A percentile compares a stretch with the other conserved stretches of the same genome.
Evolutionary conservation across 495 filamentous ascomycete genomes (phyloP).

Genomic region (Daldinia caldariorum): DNA sequence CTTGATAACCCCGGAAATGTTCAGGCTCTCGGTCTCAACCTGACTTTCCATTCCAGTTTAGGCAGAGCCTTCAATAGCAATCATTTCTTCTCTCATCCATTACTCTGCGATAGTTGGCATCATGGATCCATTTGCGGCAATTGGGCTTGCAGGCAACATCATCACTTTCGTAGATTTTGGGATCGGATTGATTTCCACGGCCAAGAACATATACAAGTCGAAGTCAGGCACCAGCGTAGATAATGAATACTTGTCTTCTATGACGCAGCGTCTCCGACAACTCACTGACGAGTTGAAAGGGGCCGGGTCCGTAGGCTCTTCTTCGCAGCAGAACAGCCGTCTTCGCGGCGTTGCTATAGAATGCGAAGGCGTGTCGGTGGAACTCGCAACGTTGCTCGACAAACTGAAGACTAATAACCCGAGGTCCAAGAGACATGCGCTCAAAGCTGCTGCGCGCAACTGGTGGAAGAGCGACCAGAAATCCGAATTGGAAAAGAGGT

Average conservation of each 20-base stretch:
- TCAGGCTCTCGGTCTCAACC: background rate
- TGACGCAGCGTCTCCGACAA: background rate
- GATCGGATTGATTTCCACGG: background rate
- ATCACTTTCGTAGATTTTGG: background rate
- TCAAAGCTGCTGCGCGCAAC: constrained; percentile 31
- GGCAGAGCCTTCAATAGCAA: background rate
- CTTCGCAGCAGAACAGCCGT: background rate
- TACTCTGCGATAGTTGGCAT: background rate
- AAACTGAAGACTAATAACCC: background rate
- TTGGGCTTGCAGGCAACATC: background rate
- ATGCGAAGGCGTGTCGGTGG: background rate
- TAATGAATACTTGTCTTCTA: background rate
- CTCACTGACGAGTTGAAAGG: background rate
- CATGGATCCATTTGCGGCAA: constrained; percentile 5
- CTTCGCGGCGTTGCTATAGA: background rate
- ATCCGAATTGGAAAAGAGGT: constrained; percentile 33
- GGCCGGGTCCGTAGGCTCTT: background rate
- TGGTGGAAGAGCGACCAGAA: constrained; percentile 36
- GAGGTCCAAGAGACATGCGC: background rate
- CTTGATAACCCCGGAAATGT: background rate
- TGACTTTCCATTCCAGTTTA: background rate
- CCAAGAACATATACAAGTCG: background rate
- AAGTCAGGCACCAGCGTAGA: background rate
- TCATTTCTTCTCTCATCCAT: background rate
- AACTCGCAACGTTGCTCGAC: background rate